Evolutionary conservation across 192 early-diverging fungal species (phyloP).

Genomic region (Piromyces finnis): DNA sequence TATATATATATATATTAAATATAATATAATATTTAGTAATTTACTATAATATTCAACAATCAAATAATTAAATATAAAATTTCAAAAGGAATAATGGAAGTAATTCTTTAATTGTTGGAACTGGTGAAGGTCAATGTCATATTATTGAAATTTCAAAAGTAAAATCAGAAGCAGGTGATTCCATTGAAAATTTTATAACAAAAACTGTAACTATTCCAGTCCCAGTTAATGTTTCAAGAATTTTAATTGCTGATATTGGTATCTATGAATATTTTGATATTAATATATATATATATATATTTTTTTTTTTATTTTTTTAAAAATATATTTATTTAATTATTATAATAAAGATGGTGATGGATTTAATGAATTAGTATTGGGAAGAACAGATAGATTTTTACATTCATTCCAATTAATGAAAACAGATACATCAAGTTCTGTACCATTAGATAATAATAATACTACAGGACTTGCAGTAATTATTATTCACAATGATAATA

Average conservation of each 20-base stretch:
- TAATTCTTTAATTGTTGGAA: not conserved
- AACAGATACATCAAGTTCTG: not conserved
- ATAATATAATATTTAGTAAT: no score
- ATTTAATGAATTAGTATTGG: not conserved
- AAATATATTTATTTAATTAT: no score
- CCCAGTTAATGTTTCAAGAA: not conserved
- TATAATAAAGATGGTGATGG: not conserved
- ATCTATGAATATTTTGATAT: not conserved
- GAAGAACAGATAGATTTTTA: not conserved
- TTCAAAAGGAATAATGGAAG: not conserved
- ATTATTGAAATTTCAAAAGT: not conserved
- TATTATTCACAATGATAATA: not conserved
- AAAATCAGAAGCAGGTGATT: not conserved
- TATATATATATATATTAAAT: no score
- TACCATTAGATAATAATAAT: not conserved
- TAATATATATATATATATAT: not conserved
- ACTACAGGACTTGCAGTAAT: not conserved
- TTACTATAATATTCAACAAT: no score
- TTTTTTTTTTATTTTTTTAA: no score
- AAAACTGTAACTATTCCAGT: not conserved
- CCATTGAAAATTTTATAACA: not conserved
- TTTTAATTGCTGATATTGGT: constrained; percentile 2
- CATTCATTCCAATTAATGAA: not conserved
- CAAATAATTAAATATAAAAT: no score
- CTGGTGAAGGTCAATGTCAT: not conserved